Conservation (phyloP, 2,329 filamentous ascomycete genomes). For the Trichophyton simii region DNA sequence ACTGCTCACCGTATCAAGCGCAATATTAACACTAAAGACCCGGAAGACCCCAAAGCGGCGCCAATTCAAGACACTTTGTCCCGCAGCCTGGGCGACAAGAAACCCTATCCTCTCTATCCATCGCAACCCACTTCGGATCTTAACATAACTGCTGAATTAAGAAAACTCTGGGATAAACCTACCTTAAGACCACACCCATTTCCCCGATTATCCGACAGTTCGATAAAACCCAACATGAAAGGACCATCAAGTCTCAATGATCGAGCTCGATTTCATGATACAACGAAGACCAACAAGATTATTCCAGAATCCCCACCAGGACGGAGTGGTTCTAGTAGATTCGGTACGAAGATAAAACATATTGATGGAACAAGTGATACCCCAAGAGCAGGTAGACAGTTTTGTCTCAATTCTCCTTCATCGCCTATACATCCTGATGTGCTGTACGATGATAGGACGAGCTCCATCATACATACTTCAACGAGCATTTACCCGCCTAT, state of each 20-base stretch:
- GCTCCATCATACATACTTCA: constrained; percentile 24
- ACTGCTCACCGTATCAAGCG: not conserved
- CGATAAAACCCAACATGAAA: not conserved
- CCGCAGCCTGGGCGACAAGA: not conserved
- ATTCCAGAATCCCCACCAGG: not conserved
- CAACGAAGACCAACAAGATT: not conserved
- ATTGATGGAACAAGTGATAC: not conserved
- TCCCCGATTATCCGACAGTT: not conserved
- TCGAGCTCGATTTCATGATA: not conserved
- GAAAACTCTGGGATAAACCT: not conserved
- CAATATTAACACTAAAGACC: not conserved
- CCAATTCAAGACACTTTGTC: not conserved
- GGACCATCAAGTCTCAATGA: not conserved
- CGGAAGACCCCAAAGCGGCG: not conserved
- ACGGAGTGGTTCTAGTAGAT: not conserved
- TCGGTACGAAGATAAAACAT: not conserved
- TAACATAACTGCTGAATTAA: not conserved
- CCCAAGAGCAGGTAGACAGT: not conserved
- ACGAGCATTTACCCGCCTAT: constrained; percentile 16
- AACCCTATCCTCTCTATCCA: not conserved
- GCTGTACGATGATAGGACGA: constrained; percentile 23
- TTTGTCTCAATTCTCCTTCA: not conserved
- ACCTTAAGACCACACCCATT: not conserved
- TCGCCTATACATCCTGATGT: constrained; percentile 19
- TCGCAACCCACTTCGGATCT: not conserved